Evolutionary conservation across 83 land plant species (phyloP).

Genomic region (Isoetes engelmannii): DNA sequence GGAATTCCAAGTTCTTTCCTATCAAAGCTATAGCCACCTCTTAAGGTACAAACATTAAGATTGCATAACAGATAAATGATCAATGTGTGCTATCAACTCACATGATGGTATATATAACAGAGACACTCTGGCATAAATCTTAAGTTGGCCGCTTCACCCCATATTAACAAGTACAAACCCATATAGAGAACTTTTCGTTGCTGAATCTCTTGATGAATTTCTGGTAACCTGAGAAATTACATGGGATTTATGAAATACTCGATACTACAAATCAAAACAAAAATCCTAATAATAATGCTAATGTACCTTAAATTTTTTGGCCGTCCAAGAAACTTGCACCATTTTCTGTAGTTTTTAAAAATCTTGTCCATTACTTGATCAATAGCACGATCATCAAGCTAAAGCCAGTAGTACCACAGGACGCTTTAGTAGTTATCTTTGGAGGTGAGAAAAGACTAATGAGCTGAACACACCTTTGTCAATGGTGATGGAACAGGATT

Average conservation of each 20-base stretch:
- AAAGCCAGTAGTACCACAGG: constrained; percentile 5
- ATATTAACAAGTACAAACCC: constrained; percentile 17
- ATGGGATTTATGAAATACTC: neutral
- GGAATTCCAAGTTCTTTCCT: neutral
- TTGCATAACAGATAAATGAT: too few relatives aligned
- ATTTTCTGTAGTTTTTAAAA: constrained; percentile 54
- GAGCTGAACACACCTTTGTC: constrained; percentile 10
- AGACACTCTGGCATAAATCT: constrained; percentile 29
- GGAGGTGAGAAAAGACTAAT: neutral
- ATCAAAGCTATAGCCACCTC: neutral
- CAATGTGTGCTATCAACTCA: neutral
- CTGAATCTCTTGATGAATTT: constrained; percentile 18
- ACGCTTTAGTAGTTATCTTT: constrained; percentile 24
- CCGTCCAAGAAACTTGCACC: constrained; percentile 52
- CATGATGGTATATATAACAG: constrained; percentile 26
- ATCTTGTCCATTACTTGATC: constrained; percentile 32
- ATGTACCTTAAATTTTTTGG: constrained; percentile 35
- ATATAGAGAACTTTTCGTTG: constrained; percentile 20
- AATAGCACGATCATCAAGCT: constrained; percentile 43
- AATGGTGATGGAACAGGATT: constrained; percentile 14
- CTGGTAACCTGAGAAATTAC: constrained; percentile 17
- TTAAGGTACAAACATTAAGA: too few relatives aligned
- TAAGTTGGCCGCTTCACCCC: constrained; percentile 28
- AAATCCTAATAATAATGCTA: neutral
- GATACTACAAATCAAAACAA: neutral